These are phyloP conservation scores for Aspergillus awamori DNA, from an alignment of 2,329 filamentous ascomycete species.

Conservation along the genomic window DNA sequence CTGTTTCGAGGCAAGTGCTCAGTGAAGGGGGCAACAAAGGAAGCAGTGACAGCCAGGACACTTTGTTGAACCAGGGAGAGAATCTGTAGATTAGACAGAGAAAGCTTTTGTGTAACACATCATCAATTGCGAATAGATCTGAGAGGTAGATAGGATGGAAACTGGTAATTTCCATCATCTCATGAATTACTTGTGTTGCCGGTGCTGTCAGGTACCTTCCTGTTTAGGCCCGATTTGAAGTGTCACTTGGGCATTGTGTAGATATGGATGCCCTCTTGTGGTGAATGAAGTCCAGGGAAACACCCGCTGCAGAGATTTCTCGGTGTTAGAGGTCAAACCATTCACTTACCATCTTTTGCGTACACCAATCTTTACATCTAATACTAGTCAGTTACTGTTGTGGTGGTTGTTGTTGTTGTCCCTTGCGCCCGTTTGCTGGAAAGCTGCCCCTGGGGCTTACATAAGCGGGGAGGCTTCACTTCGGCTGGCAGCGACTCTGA, in stretches of 20 bases:
- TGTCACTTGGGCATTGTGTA: not conserved
- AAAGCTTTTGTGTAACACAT: no score
- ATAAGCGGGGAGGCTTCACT: conserved; percentile 19
- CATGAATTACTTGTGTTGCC: no score
- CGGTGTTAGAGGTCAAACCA: no score
- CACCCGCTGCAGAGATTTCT: no score
- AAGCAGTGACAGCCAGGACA: not conserved
- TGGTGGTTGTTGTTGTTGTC: not conserved
- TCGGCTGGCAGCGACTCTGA: conserved; percentile 8
- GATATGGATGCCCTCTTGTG: not conserved
- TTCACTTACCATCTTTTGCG: no score
- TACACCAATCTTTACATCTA: no score
- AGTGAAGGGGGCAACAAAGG: not conserved
- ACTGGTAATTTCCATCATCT: no score
- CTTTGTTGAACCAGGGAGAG: conserved; percentile 16
- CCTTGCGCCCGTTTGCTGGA: conserved; percentile 8
- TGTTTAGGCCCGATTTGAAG: not conserved
- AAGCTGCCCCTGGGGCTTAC: conserved; percentile 18
- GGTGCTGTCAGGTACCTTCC: not conserved
- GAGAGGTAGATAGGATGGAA: not conserved
- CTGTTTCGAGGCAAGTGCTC: conserved; percentile 14
- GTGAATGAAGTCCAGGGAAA: no score
- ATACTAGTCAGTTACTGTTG: no score
- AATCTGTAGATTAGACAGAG: conserved; percentile 15
- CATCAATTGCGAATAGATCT: not conserved